Evolutionary conservation across 2,329 filamentous ascomycete genomes (phyloP).

Genomic region (Dactylella cylindrospora): DNA sequence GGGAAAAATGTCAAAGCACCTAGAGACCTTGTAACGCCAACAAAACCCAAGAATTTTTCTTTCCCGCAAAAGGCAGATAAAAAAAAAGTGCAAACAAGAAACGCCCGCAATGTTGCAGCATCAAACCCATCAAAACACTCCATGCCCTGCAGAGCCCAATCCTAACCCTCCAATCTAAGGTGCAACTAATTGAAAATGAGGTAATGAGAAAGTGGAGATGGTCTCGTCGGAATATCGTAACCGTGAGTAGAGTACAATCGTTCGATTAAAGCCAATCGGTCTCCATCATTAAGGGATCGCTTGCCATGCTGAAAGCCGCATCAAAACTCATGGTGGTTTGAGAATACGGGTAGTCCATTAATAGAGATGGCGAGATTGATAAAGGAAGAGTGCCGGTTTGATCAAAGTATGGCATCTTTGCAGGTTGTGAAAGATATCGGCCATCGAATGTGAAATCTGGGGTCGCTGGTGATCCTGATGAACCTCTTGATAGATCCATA

Average conservation of each 20-base stretch:
- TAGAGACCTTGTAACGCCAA: conserved; percentile 21
- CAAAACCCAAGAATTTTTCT: conserved; percentile 29
- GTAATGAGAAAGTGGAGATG: conserved; percentile 37
- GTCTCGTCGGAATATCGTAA: not conserved
- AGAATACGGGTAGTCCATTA: conserved; percentile 37
- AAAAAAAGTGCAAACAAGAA: too few relatives aligned
- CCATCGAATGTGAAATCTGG: conserved; percentile 37
- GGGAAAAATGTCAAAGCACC: too few relatives aligned
- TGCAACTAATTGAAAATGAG: conserved; percentile 1
- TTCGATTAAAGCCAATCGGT: conserved; percentile 32
- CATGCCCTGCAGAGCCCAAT: conserved; percentile 31
- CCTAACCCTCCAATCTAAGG: not conserved
- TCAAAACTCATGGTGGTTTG: conserved; percentile 30
- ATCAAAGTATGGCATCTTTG: conserved; percentile 34
- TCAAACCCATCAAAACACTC: conserved; percentile 6
- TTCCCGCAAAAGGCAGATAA: too few relatives aligned
- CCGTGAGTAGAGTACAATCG: not conserved
- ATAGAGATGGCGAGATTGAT: conserved; percentile 34
- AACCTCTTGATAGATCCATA: conserved; percentile 19
- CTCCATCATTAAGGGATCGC: conserved; percentile 41
- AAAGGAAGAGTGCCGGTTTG: conserved; percentile 23
- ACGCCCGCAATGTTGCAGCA: conserved; percentile 27
- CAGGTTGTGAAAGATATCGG: conserved; percentile 35
- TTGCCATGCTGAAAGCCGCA: conserved; percentile 34
- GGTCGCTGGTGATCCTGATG: conserved; percentile 29